Base-by-base conservation (phyloP, 148 eudicot genomes). In the Heliosperma pusillum region DNA sequence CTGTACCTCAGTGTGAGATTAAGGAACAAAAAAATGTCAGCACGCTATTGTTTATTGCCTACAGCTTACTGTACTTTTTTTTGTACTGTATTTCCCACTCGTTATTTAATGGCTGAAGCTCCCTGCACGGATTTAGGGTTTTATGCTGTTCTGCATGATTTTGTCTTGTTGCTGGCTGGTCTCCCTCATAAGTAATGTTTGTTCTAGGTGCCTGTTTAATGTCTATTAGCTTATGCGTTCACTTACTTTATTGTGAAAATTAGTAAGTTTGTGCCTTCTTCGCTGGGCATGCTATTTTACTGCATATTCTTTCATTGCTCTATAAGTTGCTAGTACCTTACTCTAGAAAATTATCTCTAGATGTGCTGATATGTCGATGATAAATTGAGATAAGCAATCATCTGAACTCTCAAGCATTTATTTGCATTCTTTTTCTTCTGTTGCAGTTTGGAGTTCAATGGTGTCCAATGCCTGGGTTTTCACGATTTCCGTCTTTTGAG, bases 401-500 rank as follows among this genome's bases (percentile, higher is more conserved):
- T 30, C 3, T 66, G 69, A 66, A 36, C 40, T 61, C 44, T 7
- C 63, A 74, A 74, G 60, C 36, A 44, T 76, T 73, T 50, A 70
- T 62, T 40, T 66, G 57, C 61, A 57, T 47, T 80, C 16, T 60
- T 76, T 30, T 74, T 36, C 70, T 71, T 22, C 56, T 77, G 80
- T 76, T 81, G 93, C 96, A 95, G 98, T 85, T 95, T 80, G 98
- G 98, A 80, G 86, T 91, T 77, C 97, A 89, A 47, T 95, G 98
- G 98, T 95, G 98, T 80, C 97, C 98, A 7, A 79, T 87, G 73
- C 80, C 87, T 44, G 89, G 90, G 55, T 86, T 93, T 75, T 80
- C 95, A 17, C 92, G 89, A 65, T 72, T 90, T 59, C 88, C 92
- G 19, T 78, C 97, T 72, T 90, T 86, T 66, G 98, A 90, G 98